Conservation (phyloP, 495 filamentous ascomycete genomes). For the Trichoderma asperelloides region DNA sequence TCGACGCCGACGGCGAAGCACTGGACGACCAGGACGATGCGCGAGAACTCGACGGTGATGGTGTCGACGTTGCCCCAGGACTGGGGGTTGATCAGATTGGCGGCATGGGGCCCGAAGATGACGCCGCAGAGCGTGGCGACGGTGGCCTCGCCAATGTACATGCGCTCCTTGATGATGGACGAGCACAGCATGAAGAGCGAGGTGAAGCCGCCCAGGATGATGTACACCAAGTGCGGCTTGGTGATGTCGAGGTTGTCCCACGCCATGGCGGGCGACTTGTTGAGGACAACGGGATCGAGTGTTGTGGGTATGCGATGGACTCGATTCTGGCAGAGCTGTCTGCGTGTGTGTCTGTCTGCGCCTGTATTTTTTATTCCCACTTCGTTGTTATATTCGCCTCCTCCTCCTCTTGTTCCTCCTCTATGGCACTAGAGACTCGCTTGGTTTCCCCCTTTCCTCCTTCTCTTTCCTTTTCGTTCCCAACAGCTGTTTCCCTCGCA, state of each 20-base stretch:
- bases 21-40: slow-evolving; percentile 96
- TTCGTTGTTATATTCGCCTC: neutral
- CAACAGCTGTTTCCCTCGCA: neutral
- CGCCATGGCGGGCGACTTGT: slow-evolving; percentile 50
- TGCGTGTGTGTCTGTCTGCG: neutral
- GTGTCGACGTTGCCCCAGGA: slow-evolving; percentile 92
- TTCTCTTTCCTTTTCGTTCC: neutral
- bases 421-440: too few relatives aligned
- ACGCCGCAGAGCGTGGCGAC: slow-evolving; percentile 93
- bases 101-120: slow-evolving; percentile 94
- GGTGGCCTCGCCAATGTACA: slow-evolving; percentile 98
- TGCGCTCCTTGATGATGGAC: slow-evolving; percentile 91
- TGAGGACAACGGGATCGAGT: neutral
- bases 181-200: slow-evolving; percentile 98
- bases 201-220: slow-evolving; percentile 96
- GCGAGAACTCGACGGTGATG: slow-evolving; percentile 92
- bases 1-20: slow-evolving; percentile 99
- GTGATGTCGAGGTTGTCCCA: slow-evolving; percentile 92
- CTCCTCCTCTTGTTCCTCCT: neutral
- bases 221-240: slow-evolving; percentile 94
- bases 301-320: neutral
- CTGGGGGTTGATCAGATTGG: slow-evolving; percentile 76
- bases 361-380: neutral
- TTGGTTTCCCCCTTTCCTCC: neutral
- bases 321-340: neutral